Base-by-base conservation (phyloP, 2,329 filamentous ascomycete species). In the Fusarium sterilihyphosum region DNA sequence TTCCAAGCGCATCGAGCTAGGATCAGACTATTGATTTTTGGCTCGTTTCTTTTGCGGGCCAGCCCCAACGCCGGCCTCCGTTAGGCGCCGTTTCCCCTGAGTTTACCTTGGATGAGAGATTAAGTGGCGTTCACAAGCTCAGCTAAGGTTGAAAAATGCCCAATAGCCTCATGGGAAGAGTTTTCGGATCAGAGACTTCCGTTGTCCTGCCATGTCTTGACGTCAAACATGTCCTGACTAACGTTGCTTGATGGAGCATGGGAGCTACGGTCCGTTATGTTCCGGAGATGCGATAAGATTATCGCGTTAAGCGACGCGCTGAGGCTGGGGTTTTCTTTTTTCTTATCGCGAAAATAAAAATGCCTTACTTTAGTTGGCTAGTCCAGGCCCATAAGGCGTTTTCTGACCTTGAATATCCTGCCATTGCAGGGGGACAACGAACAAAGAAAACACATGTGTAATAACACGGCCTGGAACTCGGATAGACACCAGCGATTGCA, bases 391-490 rank as follows among this genome's bases (percentile, higher is more conserved):
- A 2, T 0, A 35, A 11, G 50, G 40, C 20, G 11, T 38, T 22
- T 46, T 18, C 22, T 59, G 7, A 6, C 40, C 40, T 62, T 24
- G 13, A 26, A 58, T 46, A 17, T 44, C 33, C 33, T 10, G 22
- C 33, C 22, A 46, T 8, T 8, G 17, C 22, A 17, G 9, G 24
- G 31, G 24, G 3, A 3, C 40, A 50, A 35, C 37, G 24, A 43
- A 57, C 18, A 26, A 38, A 22, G 14, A 35, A 31, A 43, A 26
- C 49, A 56, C 7, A 13, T 26, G 29, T n/a, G 37, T 16, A 20
- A 20, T 18, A 24, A 22, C 37, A 14, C 24, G 6, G 11, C 89
- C 88, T 17, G 87, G 89, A 2, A 83, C 85, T 31, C 18, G 6
- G 29, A 8, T 1, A 22, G 3, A 31, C 3, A 11, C 10, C 7